These are phyloP conservation scores for Crithidia brevicula DNA, from an alignment of 208 protist species.

Conservation along the genomic window DNA sequence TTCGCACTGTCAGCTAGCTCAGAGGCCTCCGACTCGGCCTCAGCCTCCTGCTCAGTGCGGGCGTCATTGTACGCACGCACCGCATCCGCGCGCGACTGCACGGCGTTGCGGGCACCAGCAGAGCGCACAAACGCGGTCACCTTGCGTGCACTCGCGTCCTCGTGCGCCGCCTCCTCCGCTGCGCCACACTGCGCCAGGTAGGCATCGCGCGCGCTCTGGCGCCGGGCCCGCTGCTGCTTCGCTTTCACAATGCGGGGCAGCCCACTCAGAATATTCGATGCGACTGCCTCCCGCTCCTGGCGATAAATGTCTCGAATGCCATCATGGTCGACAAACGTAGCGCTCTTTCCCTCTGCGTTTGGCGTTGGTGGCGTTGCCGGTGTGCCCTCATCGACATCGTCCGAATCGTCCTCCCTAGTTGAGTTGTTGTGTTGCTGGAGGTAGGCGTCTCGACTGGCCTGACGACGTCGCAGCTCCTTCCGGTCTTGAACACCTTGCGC, in stretches of 20 bases:
- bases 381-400: neutral
- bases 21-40: neutral
- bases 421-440: neutral
- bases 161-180: constrained; percentile 1
- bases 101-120: constrained; percentile 11
- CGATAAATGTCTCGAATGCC: constrained; percentile 9
- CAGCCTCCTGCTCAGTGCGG: constrained; percentile 12
- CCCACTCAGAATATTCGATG: neutral
- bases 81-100: neutral
- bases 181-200: constrained; percentile 9
- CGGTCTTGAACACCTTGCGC: constrained; percentile 1
- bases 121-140: constrained; percentile 26
- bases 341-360: neutral
- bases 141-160: constrained; percentile 9
- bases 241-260: constrained; percentile 26
- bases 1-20: neutral
- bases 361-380: neutral
- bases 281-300: neutral
- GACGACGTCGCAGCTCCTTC: constrained; percentile 7
- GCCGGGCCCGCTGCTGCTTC: constrained; percentile 5
- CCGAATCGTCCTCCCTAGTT: neutral
- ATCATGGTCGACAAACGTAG: constrained; percentile 4
- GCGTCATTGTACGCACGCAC: constrained; percentile 16
- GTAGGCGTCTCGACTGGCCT: constrained; percentile 17
- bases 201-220: constrained; percentile 6